Evolutionary conservation across 768 basidiomycete genomes (phyloP), one percentile per base, ranked within the genome.

Genomic region (Sarcodon aspratus): DNA sequence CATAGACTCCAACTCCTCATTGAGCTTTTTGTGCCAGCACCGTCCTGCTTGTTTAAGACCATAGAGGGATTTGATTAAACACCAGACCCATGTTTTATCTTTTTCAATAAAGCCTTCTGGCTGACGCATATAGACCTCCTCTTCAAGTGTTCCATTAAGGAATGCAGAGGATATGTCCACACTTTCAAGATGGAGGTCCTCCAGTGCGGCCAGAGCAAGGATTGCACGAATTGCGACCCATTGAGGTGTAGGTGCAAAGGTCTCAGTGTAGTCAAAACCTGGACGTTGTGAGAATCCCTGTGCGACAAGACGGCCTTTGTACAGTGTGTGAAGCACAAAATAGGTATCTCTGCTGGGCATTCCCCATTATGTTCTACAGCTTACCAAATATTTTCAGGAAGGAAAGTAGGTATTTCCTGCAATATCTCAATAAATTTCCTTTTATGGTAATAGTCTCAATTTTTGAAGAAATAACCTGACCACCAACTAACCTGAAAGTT

Each of bases 121-220:
- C 44, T 67, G 63, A 8, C 61, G 34, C 69, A 77, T 73, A 58
- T 68, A 76, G 36, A 77, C 69, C 8, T 58, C 57, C 35, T 65
- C 55, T 31, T 60, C 60, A 27, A 74, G 63, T 21, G 65, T 55
- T 1, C 63, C 59, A 47, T 65, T 69, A 0, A 76, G 62, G 54
- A 66, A 75, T 0, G 69, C 69, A 0, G 59, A 57, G 31, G 67
- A 69, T 12, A 76, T 63, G 53, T 79, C 69, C 8, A 74, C 56
- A 42, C 61, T 60, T n/a, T 69, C 54, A 6, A 76, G 38, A 5
- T 72, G 57, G 50, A 66, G 66, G 27, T 63, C 52, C 8, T 64
- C 40, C 0, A 47, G 7, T 0, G 70, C 68, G 0, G 71, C 69
- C 13, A 72, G 43, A 3, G 69, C 64, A 3, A 76, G 57, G 10